Conservation (phyloP, 345 rosid genomes). For the Salix caprea region DNA sequence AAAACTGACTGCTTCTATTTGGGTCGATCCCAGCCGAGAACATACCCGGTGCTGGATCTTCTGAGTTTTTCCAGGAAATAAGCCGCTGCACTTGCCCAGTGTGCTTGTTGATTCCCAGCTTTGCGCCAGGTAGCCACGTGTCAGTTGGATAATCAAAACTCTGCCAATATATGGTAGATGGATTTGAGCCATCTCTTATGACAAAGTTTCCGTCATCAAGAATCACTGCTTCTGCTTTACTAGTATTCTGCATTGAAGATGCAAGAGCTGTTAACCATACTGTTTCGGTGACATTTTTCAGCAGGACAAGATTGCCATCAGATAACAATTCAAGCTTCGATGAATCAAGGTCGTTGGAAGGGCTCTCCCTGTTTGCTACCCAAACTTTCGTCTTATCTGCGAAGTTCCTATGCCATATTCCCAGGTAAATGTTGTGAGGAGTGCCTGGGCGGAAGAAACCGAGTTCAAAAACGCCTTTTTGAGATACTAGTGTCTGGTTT, state of each 20-base stretch:
- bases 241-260: neutral
- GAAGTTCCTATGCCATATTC: no score
- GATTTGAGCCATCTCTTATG: slow-evolving; percentile 2
- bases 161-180: neutral
- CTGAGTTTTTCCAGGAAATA: slow-evolving; percentile 17
- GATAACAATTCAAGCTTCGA: no score
- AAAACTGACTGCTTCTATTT: slow-evolving; percentile 10
- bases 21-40: slow-evolving; percentile 16
- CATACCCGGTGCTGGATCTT: slow-evolving; percentile 28
- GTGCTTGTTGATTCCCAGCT: slow-evolving; percentile 16
- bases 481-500: no score
- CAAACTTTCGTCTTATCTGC: no score
- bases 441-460: no score
- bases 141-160: no score
- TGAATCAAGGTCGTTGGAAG: no score
- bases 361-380: no score
- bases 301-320: no score
- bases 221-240: slow-evolving; percentile 13
- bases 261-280: neutral
- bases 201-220: slow-evolving; percentile 26
- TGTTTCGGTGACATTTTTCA: neutral
- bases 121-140: slow-evolving; percentile 10
- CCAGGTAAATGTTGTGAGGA: no score
- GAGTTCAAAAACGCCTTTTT: no score
- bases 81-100: neutral